Evolutionary conservation across 371 early-diverging fungal species (phyloP).

Genomic region (Mortierella polycephala): DNA sequence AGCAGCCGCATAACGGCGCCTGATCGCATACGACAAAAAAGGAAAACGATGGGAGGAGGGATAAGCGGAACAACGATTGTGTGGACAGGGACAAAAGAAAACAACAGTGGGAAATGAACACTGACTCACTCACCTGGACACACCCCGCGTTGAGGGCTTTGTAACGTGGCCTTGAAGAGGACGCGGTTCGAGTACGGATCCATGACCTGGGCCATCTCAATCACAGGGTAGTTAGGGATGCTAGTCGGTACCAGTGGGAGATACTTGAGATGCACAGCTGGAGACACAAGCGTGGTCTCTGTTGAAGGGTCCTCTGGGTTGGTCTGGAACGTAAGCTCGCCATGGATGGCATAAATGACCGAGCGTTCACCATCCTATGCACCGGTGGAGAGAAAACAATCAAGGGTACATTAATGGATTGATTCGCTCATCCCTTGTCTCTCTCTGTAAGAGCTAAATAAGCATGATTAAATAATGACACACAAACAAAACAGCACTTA

Average conservation of each 20-base stretch:
- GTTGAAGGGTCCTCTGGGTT: conserved; percentile 23
- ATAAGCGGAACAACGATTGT: too few species aligned
- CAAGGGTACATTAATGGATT: background rate
- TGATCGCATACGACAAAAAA: too few species aligned
- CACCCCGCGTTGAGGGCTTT: conserved; percentile 46
- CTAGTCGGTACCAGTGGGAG: conserved; percentile 41
- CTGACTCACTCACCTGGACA: conserved; percentile 36
- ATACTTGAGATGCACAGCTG: conserved; percentile 41
- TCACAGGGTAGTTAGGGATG: conserved; percentile 38
- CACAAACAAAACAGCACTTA: conserved; percentile 8
- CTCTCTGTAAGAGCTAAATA: background rate
- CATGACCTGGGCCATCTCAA: conserved; percentile 42
- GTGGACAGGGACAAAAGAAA: background rate
- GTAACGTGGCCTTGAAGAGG: conserved; percentile 27
- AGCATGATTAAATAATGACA: background rate
- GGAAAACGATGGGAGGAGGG: too few species aligned
- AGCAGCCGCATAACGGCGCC: too few species aligned
- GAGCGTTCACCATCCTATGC: conserved; percentile 41
- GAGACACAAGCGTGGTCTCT: conserved; percentile 8
- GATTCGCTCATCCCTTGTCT: background rate
- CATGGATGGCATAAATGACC: conserved; percentile 26
- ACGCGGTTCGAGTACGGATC: conserved; percentile 22
- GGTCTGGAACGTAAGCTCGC: conserved; percentile 34
- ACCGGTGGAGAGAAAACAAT: background rate
- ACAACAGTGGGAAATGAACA: background rate